Evolutionary conservation across 805 yeast species (phyloP).

Genomic region (Sugiyamaella valdiviana): DNA sequence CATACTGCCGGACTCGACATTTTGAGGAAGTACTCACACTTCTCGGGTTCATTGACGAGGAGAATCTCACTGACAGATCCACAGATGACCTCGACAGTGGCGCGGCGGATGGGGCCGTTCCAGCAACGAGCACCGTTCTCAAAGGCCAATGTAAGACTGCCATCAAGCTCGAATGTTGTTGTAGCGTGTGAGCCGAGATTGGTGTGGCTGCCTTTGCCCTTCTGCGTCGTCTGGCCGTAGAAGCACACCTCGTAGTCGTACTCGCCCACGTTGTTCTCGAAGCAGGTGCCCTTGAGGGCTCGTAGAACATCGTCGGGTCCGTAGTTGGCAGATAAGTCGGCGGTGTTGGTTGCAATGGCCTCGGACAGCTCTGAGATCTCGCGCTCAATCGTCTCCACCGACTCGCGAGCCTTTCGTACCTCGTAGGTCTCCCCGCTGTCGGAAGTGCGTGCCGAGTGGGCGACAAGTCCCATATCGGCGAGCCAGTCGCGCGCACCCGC

Average conservation of each 20-base stretch:
- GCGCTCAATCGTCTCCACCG: constrained; percentile 15
- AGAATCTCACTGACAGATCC: constrained; percentile 51
- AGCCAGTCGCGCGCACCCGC: constrained; percentile 10
- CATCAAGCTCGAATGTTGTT: constrained; percentile 19
- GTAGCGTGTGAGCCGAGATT: constrained; percentile 44
- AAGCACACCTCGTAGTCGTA: constrained; percentile 63
- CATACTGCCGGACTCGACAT: constrained; percentile 30
- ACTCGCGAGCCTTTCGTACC: constrained; percentile 15
- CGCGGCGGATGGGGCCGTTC: constrained; percentile 87
- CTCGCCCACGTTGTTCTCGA: constrained; percentile 52
- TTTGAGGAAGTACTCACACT: constrained; percentile 65
- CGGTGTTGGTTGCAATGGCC: constrained; percentile 14
- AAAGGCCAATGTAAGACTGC: constrained; percentile 37
- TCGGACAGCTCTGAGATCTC: constrained; percentile 18
- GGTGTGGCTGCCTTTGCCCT: constrained; percentile 41
- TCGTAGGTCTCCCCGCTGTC: constrained; percentile 10
- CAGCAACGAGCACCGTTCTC: constrained; percentile 75
- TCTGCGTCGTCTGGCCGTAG: constrained; percentile 52
- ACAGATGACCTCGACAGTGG: constrained; percentile 58
- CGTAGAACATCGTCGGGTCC: constrained; percentile 65
- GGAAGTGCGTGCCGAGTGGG: constrained; percentile 2
- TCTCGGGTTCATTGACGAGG: constrained; percentile 81
- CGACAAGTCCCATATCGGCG: constrained; percentile 15
- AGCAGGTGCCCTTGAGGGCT: constrained; percentile 46
- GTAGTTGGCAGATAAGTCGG: constrained; percentile 26